Evolutionary conservation across 768 basidiomycete genomes (phyloP).

Genomic region (Daedaleopsis sinensis): DNA sequence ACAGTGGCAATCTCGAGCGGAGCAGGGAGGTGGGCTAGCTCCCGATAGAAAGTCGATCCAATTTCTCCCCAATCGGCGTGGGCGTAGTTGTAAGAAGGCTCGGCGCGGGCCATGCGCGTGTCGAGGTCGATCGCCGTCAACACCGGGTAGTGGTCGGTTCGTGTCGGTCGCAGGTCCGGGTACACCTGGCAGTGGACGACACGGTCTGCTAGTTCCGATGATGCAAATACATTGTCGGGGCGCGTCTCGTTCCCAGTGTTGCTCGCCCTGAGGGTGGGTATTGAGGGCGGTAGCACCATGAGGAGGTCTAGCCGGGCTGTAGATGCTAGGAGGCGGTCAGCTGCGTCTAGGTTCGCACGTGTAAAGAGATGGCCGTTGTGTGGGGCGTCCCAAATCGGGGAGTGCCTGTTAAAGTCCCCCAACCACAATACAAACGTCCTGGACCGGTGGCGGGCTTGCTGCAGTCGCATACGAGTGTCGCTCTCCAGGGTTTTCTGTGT

Average conservation of each 20-base stretch:
- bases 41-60: constrained; percentile 17
- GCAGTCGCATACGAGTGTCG: too few species aligned
- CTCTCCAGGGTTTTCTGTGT: too few species aligned
- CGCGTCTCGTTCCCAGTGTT: neutral
- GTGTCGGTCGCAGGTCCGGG: neutral
- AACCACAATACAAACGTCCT: neutral
- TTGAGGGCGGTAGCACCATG: neutral
- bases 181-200: neutral
- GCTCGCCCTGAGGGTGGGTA: neutral
- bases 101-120: neutral
- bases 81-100: constrained; percentile 29
- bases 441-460: too few species aligned
- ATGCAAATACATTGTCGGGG: neutral
- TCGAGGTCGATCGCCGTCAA: constrained; percentile 30
- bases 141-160: constrained; percentile 40
- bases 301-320: too few species aligned
- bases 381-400: neutral
- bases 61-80: constrained; percentile 37
- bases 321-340: neutral
- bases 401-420: neutral
- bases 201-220: neutral
- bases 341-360: neutral
- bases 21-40: neutral
- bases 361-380: neutral
- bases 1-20: neutral